Evolutionary conservation across 2,329 filamentous ascomycete genomes (phyloP), one percentile per base, ranked within the genome.

Genomic region (Davidsoniella neocaledoniae): DNA sequence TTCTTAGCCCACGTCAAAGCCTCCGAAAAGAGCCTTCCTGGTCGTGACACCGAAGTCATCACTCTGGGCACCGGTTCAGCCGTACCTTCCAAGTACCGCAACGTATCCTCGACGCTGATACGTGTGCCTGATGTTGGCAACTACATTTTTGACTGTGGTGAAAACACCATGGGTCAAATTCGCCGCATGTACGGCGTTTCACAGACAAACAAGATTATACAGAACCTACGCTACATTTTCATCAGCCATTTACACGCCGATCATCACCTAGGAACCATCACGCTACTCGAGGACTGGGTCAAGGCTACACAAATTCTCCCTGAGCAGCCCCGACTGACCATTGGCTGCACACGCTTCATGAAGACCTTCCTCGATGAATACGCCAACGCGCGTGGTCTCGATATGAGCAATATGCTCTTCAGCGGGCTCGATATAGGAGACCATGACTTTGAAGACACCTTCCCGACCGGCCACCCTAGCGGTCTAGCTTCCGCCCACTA

Each of bases 181-280:
- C 77, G 77, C 52, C 82, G 91, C 46, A 70, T 84, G 0, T 90
- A 83, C 58, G 71, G 74, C 5, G 67, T 71, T 0, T 70, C 77
- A 4, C 74, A 85, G 55, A 68, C 90, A 3, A 68, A 69, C 25
- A 70, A 79, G n/a, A 71, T 94, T 10, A 68, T 98, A n/a, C 73
- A 70, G 53, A 79, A 93, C 55, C 70, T 98, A 41, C 81, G 80
- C 49, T 76, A 79, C 56, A 81, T 98, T 55, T 94, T 86, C 78
- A 91, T 98, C 64, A 94, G 86, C 63, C 91, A 98, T 66, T 70
- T 94, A 54, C 91, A 98, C 63, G 91, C 91, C 4, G 91, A 98
- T 65, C 91, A 98, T 64, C 91, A 96, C 60, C 74, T 98, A 17
- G 91, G 91, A 25, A 84, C 79, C 1, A 72, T 77, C n/a, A 76